Conservation (phyloP, 2,329 filamentous ascomycete genomes). For the Cladophialophora carrionii region DNA sequence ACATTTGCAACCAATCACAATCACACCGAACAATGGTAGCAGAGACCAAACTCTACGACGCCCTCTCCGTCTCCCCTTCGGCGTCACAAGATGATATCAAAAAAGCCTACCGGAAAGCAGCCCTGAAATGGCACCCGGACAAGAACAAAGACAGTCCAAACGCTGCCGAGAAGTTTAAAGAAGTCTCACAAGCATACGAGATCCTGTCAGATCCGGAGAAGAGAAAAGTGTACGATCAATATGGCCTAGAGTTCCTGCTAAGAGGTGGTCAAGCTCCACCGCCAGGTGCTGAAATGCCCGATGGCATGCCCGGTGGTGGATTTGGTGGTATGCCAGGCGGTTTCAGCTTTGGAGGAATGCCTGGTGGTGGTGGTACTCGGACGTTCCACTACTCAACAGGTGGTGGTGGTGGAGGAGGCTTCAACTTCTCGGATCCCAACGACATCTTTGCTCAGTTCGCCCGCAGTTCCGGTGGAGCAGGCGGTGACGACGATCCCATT, state of each 20-base stretch:
- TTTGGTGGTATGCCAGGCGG: constrained; percentile 56
- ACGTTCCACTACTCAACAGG: constrained; percentile 57
- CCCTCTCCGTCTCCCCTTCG: constrained; percentile 74
- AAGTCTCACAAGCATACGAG: constrained; percentile 96
- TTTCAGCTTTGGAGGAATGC: constrained; percentile 52
- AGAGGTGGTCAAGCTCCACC: constrained; percentile 73
- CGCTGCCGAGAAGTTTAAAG: constrained; percentile 94
- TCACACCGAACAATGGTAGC: constrained; percentile 71
- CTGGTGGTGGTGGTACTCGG: constrained; percentile 56
- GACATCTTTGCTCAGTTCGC: constrained; percentile 86
- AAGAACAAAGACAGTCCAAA: constrained; percentile 93
- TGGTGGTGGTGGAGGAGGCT: constrained; percentile 63
- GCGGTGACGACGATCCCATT: constrained; percentile 58
- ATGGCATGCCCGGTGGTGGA: constrained; percentile 56
- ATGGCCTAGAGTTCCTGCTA: constrained; percentile 88
- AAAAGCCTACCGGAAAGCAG: constrained; percentile 89
- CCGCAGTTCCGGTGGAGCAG: constrained; percentile 56
- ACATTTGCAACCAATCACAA: constrained; percentile 29
- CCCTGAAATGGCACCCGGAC: constrained; percentile 91
- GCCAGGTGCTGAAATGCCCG: constrained; percentile 56
- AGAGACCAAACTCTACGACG: constrained; percentile 94
- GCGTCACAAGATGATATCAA: constrained; percentile 94
- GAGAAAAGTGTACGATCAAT: constrained; percentile 92
- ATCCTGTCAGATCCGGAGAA: constrained; percentile 97
- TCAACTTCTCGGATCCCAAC: constrained; percentile 80